A percentile compares a stretch with the other conserved stretches of the same genome.
Conservation (phyloP, 257 asterid genomes). For the Ajuga chamaepitys region DNA sequence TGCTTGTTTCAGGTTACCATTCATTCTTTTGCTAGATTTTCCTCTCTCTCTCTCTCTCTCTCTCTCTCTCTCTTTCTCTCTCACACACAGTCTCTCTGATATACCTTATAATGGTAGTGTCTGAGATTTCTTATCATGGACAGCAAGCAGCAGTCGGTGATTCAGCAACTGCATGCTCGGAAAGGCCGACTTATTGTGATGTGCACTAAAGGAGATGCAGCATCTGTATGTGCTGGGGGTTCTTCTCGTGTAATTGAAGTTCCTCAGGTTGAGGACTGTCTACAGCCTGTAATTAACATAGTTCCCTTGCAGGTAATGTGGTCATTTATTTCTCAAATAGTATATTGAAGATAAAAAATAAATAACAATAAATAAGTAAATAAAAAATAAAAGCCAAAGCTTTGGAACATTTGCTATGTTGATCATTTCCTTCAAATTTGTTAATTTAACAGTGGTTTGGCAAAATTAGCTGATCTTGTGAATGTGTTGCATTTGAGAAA, state of each 20-base stretch:
- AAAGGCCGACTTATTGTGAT: constrained; percentile 87
- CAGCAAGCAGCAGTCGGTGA: constrained; percentile 95
- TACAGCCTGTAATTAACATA: constrained; percentile 85
- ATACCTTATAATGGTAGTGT: neutral
- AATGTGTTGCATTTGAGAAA: too few relatives aligned
- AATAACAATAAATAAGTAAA: too few relatives aligned
- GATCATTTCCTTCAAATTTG: too few relatives aligned
- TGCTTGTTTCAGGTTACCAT: constrained; percentile 74
- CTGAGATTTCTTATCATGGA: constrained; percentile 19
- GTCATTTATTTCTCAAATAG: neutral
- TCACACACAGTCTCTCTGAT: too few relatives aligned
- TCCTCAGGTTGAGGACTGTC: constrained; percentile 81
- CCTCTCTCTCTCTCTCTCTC: too few relatives aligned
- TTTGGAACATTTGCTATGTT: too few relatives aligned
- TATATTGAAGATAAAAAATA: neutral
- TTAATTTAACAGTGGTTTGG: too few relatives aligned
- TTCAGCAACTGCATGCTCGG: constrained; percentile 96
- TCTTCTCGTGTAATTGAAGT: constrained; percentile 84
- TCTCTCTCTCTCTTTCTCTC: too few relatives aligned
- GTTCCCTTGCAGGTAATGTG: constrained; percentile 80
- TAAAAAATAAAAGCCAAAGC: too few relatives aligned
- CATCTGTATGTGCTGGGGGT: constrained; percentile 68
- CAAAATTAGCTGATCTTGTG: too few relatives aligned
- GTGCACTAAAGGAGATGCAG: constrained; percentile 80
- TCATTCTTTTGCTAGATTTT: neutral